These are phyloP conservation scores for Suhomyces panamericanus DNA, from an alignment of 1,139 yeast genomes.

Conservation along the genomic window DNA sequence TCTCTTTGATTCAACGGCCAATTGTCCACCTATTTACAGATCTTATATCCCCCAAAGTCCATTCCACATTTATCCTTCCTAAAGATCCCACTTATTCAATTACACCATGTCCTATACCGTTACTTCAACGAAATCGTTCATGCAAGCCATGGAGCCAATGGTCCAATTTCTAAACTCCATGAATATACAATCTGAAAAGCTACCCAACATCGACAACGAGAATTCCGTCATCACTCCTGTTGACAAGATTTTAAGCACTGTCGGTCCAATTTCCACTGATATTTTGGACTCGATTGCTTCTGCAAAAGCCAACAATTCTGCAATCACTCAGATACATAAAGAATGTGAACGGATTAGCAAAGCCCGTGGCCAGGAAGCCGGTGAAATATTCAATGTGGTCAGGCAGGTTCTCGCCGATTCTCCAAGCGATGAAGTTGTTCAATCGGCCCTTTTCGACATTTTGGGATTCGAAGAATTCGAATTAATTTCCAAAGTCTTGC, in stretches of 20 bases:
- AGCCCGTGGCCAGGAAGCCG: conserved; percentile 27
- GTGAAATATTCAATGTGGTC: conserved; percentile 27
- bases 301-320: neutral
- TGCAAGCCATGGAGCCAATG: conserved; percentile 76
- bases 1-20: too few species aligned
- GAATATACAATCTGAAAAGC: conserved; percentile 19
- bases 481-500: conserved; percentile 64
- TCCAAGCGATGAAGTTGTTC: conserved; percentile 59
- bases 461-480: conserved; percentile 87
- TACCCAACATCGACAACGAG: conserved; percentile 39
- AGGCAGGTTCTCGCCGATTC: conserved; percentile 23
- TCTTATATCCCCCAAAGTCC: too few species aligned
- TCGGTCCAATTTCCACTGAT: conserved; percentile 35
- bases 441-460: conserved; percentile 69
- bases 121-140: conserved; percentile 70
- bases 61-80: neutral
- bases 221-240: conserved; percentile 29
- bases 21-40: too few species aligned
- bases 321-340: conserved; percentile 19
- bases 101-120: conserved; percentile 42
- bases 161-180: conserved; percentile 41
- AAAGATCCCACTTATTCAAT: neutral
- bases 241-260: conserved; percentile 28
- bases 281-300: conserved; percentile 31
- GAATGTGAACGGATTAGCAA: conserved; percentile 33